A percentile compares a stretch with the other conserved stretches of the same genome.
These are phyloP conservation scores for Lactifluus volemus DNA, from an alignment of 768 basidiomycete species.

Conservation along the genomic window DNA sequence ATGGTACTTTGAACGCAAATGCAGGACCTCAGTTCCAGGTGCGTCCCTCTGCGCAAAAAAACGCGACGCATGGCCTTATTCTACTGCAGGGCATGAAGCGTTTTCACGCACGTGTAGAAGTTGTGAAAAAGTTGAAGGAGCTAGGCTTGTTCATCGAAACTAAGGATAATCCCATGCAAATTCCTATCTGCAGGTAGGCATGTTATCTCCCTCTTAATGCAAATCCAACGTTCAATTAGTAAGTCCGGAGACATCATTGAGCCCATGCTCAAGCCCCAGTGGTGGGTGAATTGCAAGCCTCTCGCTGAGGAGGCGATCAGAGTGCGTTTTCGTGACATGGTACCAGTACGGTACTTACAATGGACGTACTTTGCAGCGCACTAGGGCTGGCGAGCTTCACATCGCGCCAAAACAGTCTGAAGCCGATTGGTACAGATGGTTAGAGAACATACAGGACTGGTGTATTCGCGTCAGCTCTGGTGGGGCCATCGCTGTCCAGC, in stretches of 20 bases:
- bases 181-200: conserved; percentile 80
- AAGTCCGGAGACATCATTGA: conserved; percentile 98
- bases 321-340: conserved; percentile 32
- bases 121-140: conserved; percentile 78
- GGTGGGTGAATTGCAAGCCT: conserved; percentile 95
- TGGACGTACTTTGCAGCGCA: conserved; percentile 47
- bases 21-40: conserved; percentile 74
- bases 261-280: conserved; percentile 91
- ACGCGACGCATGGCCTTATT: background rate
- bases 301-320: conserved; percentile 85
- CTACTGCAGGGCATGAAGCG: conserved; percentile 84
- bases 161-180: conserved; percentile 96
- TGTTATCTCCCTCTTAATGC: background rate
- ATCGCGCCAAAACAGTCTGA: conserved; percentile 84
- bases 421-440: conserved; percentile 93
- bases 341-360: background rate
- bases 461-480: conserved; percentile 99
- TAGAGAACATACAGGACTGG: conserved; percentile 96
- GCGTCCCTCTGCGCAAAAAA: conserved; percentile 9
- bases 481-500: conserved; percentile 98
- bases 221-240: conserved; percentile 31
- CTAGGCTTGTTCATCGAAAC: conserved; percentile 80
- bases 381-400: conserved; percentile 73
- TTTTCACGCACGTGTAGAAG: conserved; percentile 82
- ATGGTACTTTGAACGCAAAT: conserved; percentile 90